A percentile compares a stretch with the other conserved stretches of the same genome.
phyloP scores from a whole-genome alignment of 495 filamentous ascomycete species.

The Xylaria acuta region DNA sequence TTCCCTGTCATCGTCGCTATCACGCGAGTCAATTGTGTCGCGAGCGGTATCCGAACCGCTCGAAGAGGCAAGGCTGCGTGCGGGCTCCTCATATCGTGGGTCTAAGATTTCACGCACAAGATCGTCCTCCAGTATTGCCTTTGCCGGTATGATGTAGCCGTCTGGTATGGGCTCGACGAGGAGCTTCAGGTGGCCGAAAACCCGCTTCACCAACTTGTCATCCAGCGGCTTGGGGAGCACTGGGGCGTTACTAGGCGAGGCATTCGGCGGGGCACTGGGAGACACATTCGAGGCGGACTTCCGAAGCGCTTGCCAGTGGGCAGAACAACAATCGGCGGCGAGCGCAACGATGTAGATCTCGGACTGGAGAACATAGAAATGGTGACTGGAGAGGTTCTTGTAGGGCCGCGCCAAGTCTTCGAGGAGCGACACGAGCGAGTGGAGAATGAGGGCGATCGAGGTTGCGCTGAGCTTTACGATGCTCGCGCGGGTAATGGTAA shows the following conservation, averaged over 20 bases:
- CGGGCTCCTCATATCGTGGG: conserved; percentile 42
- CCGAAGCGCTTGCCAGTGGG: conserved; percentile 59
- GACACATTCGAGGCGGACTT: conserved; percentile 36
- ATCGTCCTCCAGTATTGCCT: conserved; percentile 52
- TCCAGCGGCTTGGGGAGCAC: conserved; percentile 44
- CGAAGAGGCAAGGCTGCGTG: conserved; percentile 37
- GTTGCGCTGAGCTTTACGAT: conserved; percentile 64
- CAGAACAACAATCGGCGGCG: conserved; percentile 67
- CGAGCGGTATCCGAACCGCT: conserved; percentile 51
- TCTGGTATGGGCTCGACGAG: conserved; percentile 57
- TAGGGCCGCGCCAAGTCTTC: conserved; percentile 58
- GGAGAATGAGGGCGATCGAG: conserved; percentile 60
- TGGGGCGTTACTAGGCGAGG: neutral
- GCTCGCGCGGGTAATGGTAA: conserved; percentile 63
- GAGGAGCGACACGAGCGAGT: conserved; percentile 58
- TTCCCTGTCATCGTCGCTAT: conserved; percentile 30
- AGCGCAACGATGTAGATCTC: conserved; percentile 66
- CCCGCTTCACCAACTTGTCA: conserved; percentile 46
- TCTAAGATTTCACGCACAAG: conserved; percentile 41
- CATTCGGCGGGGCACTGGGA: conserved; percentile 23
- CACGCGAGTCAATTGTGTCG: conserved; percentile 36
- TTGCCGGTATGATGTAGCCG: conserved; percentile 51
- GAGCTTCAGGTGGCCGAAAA: conserved; percentile 52
- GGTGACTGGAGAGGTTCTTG: conserved; percentile 52
- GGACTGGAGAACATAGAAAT: conserved; percentile 62